Conservation (phyloP, 1,139 yeast genomes). For the Hyphopichia pseudoburtonii region DNA sequence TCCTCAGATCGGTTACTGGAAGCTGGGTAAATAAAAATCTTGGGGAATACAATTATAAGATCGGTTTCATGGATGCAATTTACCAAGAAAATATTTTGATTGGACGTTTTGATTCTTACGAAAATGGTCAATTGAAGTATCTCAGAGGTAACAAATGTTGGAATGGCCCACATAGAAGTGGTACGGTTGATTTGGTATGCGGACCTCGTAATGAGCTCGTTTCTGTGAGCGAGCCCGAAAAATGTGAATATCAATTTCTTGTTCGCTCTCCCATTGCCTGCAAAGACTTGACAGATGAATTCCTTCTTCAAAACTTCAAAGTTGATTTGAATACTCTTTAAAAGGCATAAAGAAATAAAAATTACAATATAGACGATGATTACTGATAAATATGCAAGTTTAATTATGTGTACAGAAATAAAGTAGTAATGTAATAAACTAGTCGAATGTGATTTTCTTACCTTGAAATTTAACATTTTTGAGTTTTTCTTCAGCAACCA, state of each 20-base stretch:
- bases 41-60: conserved; percentile 71
- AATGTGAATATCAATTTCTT: conserved; percentile 72
- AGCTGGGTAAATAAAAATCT: conserved; percentile 47
- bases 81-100: conserved; percentile 61
- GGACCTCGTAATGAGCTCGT: conserved; percentile 57
- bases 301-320: conserved; percentile 24
- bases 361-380: not conserved
- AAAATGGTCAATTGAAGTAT: conserved; percentile 40
- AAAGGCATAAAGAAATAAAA: not conserved
- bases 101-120: conserved; percentile 48
- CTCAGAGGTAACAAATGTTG: conserved; percentile 82
- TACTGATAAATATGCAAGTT: not conserved
- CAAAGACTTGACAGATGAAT: conserved; percentile 30
- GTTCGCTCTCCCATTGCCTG: conserved; percentile 76
- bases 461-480: conserved; percentile 74
- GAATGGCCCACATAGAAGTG: conserved; percentile 89
- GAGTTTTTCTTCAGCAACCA: conserved; percentile 62
- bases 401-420: not conserved
- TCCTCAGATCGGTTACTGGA: conserved; percentile 58
- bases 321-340: conserved; percentile 26
- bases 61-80: conserved; percentile 58
- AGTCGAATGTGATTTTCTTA: conserved; percentile 76
- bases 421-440: conserved; percentile 3
- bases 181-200: conserved; percentile 64
- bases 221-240: conserved; percentile 82